Conservation (phyloP, 371 early-diverging fungal species). For the Mortierella polycephala region DNA sequence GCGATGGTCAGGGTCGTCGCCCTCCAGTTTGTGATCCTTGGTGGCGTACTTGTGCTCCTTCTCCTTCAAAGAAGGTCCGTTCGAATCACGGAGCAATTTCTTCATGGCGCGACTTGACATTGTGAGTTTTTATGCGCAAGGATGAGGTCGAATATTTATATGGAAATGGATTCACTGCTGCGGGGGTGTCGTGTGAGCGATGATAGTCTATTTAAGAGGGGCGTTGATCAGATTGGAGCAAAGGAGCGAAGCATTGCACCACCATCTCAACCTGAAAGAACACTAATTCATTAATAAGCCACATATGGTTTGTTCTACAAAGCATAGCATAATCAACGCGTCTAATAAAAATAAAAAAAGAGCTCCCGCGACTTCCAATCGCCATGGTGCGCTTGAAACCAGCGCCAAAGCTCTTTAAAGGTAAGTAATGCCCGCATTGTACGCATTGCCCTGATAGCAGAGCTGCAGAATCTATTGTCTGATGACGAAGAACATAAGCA, state of each 20-base stretch:
- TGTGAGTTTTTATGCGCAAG: not conserved
- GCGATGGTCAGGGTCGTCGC: slow-evolving; percentile 21
- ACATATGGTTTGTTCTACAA: no score
- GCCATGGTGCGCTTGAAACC: no score
- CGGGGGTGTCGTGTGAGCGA: not conserved
- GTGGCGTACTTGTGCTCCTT: slow-evolving; percentile 15
- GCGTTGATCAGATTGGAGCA: slow-evolving; percentile 17
- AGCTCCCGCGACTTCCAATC: no score
- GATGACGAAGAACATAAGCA: no score
- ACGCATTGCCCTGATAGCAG: no score
- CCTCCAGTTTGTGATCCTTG: slow-evolving; percentile 5
- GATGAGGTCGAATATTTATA: slow-evolving; percentile 1
- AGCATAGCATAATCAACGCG: no score
- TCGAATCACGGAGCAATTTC: slow-evolving; percentile 42
- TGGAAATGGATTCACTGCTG: slow-evolving; percentile 2
- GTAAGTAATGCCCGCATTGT: no score
- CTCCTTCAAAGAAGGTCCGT: slow-evolving; percentile 37
- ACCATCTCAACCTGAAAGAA: no score
- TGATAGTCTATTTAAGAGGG: not conserved
- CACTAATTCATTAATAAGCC: no score
- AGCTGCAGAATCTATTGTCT: no score
- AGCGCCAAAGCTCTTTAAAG: no score
- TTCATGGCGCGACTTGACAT: slow-evolving; percentile 55
- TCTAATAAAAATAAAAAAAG: no score
- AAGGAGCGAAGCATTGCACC: not conserved